A percentile compares a stretch with the other conserved stretches of the same genome.
These are phyloP conservation scores for Fomitopsis serialis DNA, from an alignment of 768 basidiomycete genomes.

Conservation along the genomic window DNA sequence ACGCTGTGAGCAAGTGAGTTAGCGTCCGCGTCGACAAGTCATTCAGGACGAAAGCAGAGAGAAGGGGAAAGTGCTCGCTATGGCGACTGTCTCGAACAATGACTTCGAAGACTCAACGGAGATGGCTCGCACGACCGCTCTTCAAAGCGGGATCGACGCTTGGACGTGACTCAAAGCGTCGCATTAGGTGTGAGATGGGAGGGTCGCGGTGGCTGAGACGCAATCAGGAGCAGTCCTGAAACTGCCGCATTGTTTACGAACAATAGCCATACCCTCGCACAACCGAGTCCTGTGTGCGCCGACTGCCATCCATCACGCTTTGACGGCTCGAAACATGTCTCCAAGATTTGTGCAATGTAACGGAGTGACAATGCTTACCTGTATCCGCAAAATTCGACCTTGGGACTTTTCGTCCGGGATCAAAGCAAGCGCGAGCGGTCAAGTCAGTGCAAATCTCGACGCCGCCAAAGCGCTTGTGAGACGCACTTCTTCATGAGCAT, in stretches of 20 bases:
- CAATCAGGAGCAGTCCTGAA: not conserved
- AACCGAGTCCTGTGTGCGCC: not conserved
- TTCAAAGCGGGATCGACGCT: no score
- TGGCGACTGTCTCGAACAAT: not conserved
- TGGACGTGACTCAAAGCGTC: not conserved
- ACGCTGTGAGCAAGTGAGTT: slow-evolving; percentile 38
- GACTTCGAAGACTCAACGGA: not conserved
- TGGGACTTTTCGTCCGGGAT: slow-evolving; percentile 54
- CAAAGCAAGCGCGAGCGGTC: not conserved
- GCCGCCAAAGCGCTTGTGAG: slow-evolving; percentile 1
- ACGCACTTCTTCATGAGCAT: slow-evolving; percentile 99
- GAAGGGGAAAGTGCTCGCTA: not conserved
- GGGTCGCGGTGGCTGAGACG: not conserved
- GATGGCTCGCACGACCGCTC: no score
- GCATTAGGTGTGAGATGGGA: not conserved
- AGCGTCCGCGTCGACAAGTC: not conserved
- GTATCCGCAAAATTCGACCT: slow-evolving; percentile 98
- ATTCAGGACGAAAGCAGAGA: not conserved
- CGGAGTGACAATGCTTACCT: slow-evolving; percentile 44
- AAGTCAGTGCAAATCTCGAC: slow-evolving; percentile 3
- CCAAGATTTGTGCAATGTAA: not conserved
- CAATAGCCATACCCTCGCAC: not conserved
- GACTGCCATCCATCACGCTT: not conserved
- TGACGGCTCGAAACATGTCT: not conserved
- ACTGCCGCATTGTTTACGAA: not conserved